Conservation (phyloP, 164 flowering plant genomes). For the Nymphaea thermarum region DNA sequence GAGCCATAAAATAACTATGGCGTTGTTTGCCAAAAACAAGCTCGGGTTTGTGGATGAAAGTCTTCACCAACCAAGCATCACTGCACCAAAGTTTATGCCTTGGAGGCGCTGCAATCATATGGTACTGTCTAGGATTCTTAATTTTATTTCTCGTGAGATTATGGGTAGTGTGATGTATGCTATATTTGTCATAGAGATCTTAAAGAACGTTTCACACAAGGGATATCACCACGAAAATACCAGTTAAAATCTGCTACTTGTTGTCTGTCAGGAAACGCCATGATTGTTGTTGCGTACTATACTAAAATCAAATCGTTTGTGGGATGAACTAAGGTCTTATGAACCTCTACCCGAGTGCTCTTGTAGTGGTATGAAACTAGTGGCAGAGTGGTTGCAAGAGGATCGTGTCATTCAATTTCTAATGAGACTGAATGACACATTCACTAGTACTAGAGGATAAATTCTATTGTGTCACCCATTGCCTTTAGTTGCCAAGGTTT, state of each 20-base stretch:
- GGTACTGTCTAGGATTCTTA: neutral
- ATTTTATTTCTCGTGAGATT: neutral
- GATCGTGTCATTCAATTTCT: neutral
- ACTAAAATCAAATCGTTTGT: neutral
- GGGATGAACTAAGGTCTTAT: neutral
- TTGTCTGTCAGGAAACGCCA: neutral
- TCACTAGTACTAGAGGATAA: neutral
- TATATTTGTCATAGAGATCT: too few relatives aligned
- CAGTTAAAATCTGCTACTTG: neutral
- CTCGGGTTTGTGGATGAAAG: neutral
- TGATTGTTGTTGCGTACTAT: neutral
- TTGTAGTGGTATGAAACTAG: neutral
- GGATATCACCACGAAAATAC: too few relatives aligned
- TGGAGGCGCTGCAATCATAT: neutral
- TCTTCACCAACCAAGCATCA: neutral
- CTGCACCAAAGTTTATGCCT: neutral
- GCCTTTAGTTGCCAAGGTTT: too few relatives aligned
- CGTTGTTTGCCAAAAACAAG: neutral
- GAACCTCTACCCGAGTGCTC: neutral
- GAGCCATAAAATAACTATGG: neutral
- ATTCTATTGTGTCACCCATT: too few relatives aligned
- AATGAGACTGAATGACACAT: constrained; percentile 1
- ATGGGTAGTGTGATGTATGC: neutral
- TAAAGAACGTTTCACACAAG: too few relatives aligned
- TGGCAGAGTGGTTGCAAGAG: neutral